A percentile compares a stretch with the other conserved stretches of the same genome.
These are phyloP conservation scores for Ustilago nuda DNA, from an alignment of 1,284 basidiomycete species.

Conservation along the genomic window DNA sequence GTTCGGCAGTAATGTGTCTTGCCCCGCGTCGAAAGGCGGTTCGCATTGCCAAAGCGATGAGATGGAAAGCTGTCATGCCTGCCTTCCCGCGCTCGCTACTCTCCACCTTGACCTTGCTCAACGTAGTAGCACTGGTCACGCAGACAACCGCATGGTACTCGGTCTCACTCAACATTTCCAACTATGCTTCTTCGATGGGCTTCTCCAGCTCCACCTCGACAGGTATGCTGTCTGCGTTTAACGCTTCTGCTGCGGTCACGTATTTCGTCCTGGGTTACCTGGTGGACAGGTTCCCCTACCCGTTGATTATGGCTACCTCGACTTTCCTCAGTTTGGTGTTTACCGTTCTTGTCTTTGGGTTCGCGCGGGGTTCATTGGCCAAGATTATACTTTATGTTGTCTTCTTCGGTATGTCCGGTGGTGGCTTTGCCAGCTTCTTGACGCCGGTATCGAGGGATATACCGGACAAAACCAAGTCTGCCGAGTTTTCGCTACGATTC, in stretches of 20 bases:
- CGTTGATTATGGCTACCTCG: conserved; percentile 50
- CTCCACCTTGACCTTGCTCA: conserved; percentile 26
- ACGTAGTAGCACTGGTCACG: conserved; percentile 26
- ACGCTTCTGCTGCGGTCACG: conserved; percentile 55
- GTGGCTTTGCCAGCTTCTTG: conserved; percentile 38
- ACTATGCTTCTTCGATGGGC: conserved; percentile 53
- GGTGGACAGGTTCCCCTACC: conserved; percentile 50
- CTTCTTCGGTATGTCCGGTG: conserved; percentile 52
- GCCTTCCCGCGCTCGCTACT: conserved; percentile 35
- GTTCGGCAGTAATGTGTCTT: conserved; percentile 31
- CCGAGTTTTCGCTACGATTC: conserved; percentile 36
- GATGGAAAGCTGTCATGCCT: conserved; percentile 26
- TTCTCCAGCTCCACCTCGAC: conserved; percentile 45
- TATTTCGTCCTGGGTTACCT: conserved; percentile 51
- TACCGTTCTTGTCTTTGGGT: conserved; percentile 55
- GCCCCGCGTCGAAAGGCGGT: conserved; percentile 13
- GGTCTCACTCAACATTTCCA: conserved; percentile 57
- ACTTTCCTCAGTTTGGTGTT: conserved; percentile 41
- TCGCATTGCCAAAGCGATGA: conserved; percentile 9
- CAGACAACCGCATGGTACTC: conserved; percentile 57
- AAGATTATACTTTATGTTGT: conserved; percentile 56
- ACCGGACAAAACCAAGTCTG: conserved; percentile 7
- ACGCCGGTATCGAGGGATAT: conserved; percentile 46
- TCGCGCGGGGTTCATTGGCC: conserved; percentile 48
- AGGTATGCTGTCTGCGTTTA: conserved; percentile 57